phyloP scores from a whole-genome alignment of 208 protist genomes.

The Porcisia hertigi region DNA sequence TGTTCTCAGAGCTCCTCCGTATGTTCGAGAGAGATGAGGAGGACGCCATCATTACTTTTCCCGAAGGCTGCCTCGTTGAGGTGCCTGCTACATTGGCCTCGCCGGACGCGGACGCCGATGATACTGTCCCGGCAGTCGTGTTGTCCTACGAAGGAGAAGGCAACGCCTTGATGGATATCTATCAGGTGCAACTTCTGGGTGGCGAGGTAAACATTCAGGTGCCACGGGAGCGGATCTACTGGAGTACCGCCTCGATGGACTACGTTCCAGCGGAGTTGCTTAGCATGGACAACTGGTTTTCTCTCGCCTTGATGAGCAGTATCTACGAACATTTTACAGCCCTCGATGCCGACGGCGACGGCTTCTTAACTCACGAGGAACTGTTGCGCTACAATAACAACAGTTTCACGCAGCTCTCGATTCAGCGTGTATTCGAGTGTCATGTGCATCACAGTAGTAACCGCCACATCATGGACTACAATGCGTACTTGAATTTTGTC shows the following conservation, averaged over 20 bases:
- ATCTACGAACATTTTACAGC: slow-evolving; percentile 91
- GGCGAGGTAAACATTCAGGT: slow-evolving; percentile 35
- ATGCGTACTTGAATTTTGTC: slow-evolving; percentile 93
- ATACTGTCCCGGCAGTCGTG: slow-evolving; percentile 71
- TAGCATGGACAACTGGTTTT: slow-evolving; percentile 91
- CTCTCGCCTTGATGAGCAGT: slow-evolving; percentile 73
- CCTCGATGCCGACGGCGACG: slow-evolving; percentile 85
- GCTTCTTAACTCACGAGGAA: slow-evolving; percentile 80
- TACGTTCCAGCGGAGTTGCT: slow-evolving; percentile 60
- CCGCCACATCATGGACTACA: slow-evolving; percentile 91
- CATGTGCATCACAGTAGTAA: slow-evolving; percentile 77
- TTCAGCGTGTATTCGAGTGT: slow-evolving; percentile 89
- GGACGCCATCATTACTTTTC: slow-evolving; percentile 70
- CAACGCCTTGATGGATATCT: slow-evolving; percentile 55
- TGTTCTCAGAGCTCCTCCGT: slow-evolving; percentile 89
- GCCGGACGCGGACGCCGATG: slow-evolving; percentile 46
- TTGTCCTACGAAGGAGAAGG: slow-evolving; percentile 65
- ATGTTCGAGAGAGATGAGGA: slow-evolving; percentile 88
- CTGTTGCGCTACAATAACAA: slow-evolving; percentile 80
- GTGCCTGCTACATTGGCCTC: slow-evolving; percentile 45
- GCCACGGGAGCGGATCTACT: slow-evolving; percentile 64
- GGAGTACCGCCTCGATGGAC: slow-evolving; percentile 76
- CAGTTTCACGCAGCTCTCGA: slow-evolving; percentile 81
- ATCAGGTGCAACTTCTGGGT: slow-evolving; percentile 63
- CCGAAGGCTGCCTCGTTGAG: slow-evolving; percentile 75